Conservation (phyloP, 345 rosid species). For the Erysimum cheiranthoides region DNA sequence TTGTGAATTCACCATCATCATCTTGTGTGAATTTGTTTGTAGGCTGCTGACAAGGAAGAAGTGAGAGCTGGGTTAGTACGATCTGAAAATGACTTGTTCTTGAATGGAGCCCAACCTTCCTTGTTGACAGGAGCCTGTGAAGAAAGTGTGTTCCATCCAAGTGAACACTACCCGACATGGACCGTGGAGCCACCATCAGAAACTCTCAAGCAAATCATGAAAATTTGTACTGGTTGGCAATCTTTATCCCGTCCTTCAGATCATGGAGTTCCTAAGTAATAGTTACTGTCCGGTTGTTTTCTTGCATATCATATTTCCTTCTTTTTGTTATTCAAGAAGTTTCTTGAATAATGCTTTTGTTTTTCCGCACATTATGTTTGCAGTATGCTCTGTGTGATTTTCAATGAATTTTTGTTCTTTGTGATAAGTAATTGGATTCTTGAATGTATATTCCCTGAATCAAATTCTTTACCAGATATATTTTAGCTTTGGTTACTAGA, state of each 20-base stretch:
- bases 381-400: slow-evolving; percentile 23
- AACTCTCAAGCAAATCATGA: slow-evolving; percentile 59
- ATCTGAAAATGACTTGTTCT: slow-evolving; percentile 67
- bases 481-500: slow-evolving; percentile 6
- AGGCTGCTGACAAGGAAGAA: slow-evolving; percentile 66
- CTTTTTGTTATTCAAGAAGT: not conserved
- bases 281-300: slow-evolving; percentile 23
- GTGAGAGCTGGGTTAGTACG: slow-evolving; percentile 62
- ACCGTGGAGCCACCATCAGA: slow-evolving; percentile 62
- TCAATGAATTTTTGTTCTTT: not conserved
- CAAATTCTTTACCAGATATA: slow-evolving; percentile 9
- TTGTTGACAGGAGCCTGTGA: slow-evolving; percentile 48
- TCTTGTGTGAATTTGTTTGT: slow-evolving; percentile 29
- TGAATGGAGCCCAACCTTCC: slow-evolving; percentile 61
- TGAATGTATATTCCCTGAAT: slow-evolving; percentile 3
- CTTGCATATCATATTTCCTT: not conserved
- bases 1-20: slow-evolving; percentile 11
- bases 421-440: slow-evolving; percentile 27
- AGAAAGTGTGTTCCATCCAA: slow-evolving; percentile 61
- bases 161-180: slow-evolving; percentile 62
- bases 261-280: slow-evolving; percentile 37
- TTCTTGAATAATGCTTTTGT: slow-evolving; percentile 26
- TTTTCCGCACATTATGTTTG: slow-evolving; percentile 31
- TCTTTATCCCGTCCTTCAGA: slow-evolving; percentile 55
- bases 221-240: slow-evolving; percentile 73